Conservation (phyloP, 768 basidiomycete species). For the Leccinum imitatum region DNA sequence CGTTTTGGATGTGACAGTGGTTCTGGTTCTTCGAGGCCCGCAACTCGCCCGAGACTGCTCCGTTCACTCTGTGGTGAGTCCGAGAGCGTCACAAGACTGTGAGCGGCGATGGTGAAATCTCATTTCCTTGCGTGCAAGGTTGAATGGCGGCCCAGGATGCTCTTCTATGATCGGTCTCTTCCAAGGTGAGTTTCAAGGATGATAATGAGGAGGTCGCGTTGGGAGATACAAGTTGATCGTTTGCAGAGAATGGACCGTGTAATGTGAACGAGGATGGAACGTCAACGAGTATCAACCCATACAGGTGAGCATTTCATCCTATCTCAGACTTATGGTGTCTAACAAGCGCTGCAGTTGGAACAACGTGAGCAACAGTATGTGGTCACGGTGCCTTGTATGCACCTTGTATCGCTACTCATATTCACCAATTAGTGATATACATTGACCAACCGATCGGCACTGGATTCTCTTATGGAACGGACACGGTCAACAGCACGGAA, state of each 20-base stretch:
- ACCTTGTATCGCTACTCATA: background rate
- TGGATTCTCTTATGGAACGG: slow-evolving; percentile 60
- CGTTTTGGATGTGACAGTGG: slow-evolving; percentile 42
- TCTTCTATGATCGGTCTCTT: slow-evolving; percentile 67
- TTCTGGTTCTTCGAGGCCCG: slow-evolving; percentile 76
- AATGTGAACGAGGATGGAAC: slow-evolving; percentile 52
- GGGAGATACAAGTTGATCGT: background rate
- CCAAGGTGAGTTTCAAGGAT: slow-evolving; percentile 41
- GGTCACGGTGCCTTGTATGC: background rate
- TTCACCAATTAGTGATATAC: slow-evolving; percentile 51
- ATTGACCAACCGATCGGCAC: slow-evolving; percentile 69
- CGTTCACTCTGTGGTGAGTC: slow-evolving; percentile 60
- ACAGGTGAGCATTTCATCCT: slow-evolving; percentile 40
- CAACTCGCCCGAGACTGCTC: slow-evolving; percentile 56
- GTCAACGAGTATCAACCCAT: slow-evolving; percentile 57
- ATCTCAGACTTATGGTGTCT: background rate
- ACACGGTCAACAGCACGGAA: slow-evolving; percentile 50
- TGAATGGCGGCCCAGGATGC: slow-evolving; percentile 63
- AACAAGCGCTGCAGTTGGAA: slow-evolving; percentile 53
- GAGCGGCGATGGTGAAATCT: background rate
- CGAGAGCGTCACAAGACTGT: background rate
- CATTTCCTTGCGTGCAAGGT: slow-evolving; percentile 31
- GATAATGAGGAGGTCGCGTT: background rate
- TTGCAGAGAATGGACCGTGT: slow-evolving; percentile 63
- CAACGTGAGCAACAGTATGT: slow-evolving; percentile 61